Conservation (phyloP, 176 grass and related monocot genomes). For the Rhipidocladum racemiflorum region DNA sequence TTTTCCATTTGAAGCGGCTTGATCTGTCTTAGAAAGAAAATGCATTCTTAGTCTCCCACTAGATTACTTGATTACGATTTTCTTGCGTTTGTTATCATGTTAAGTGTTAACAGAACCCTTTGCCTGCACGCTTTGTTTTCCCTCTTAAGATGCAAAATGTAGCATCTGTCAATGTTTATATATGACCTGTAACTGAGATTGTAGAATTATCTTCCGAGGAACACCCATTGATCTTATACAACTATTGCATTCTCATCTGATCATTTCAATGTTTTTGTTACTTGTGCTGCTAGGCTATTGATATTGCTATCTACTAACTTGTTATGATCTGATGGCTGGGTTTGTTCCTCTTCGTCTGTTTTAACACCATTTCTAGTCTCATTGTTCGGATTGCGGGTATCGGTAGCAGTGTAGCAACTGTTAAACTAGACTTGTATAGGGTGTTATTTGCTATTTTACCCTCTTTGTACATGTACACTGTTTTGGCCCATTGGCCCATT, state of each 20-base stretch:
- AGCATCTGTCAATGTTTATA: not conserved
- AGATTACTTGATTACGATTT: not conserved
- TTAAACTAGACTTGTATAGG: too few species aligned
- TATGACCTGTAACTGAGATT: constrained; percentile 1
- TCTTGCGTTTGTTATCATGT: not conserved
- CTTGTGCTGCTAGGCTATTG: not conserved
- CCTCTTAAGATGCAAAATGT: not conserved
- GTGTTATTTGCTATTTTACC: too few species aligned
- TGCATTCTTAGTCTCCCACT: not conserved
- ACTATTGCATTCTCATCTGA: not conserved
- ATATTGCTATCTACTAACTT: not conserved
- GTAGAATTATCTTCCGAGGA: constrained; percentile 3
- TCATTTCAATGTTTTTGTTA: not conserved
- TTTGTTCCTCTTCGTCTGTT: too few species aligned
- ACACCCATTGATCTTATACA: constrained; percentile 11
- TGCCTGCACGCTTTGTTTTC: not conserved
- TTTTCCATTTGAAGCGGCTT: not conserved
- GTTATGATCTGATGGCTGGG: too few species aligned
- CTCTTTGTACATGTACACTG: too few species aligned
- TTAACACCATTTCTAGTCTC: not conserved
- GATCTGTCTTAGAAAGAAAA: not conserved
- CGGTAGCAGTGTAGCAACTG: too few species aligned
- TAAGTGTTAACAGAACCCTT: not conserved
- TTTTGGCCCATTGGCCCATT: too few species aligned
- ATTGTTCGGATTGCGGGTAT: too few species aligned